A percentile compares a stretch with the other conserved stretches of the same genome.
Conservation (phyloP, 192 early-diverging fungal genomes). For the Entomortierella parvispora region DNA sequence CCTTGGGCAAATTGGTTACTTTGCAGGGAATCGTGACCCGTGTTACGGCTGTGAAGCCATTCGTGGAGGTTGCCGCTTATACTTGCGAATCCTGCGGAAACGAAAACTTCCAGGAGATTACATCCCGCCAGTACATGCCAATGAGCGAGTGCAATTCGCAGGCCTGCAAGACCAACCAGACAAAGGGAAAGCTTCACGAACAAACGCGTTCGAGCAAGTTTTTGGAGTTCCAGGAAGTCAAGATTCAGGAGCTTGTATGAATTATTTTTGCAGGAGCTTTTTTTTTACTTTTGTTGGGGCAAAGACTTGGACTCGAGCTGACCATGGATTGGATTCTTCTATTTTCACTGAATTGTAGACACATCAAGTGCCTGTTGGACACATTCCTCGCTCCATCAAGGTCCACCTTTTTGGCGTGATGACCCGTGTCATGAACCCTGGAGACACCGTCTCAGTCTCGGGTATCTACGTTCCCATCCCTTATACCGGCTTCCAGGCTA, state of each 20-base stretch:
- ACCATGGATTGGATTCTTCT: background rate
- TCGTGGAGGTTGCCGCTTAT: slow-evolving; percentile 88
- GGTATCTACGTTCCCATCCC: slow-evolving; percentile 94
- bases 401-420: slow-evolving; percentile 86
- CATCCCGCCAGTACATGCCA: slow-evolving; percentile 77
- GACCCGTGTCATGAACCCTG: slow-evolving; percentile 85
- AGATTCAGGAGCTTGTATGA: slow-evolving; percentile 91
- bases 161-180: slow-evolving; percentile 82
- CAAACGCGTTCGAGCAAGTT: slow-evolving; percentile 95
- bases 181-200: slow-evolving; percentile 86
- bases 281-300: background rate
- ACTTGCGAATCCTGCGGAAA: slow-evolving; percentile 93
- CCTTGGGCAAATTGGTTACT: slow-evolving; percentile 87
- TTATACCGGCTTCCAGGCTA: slow-evolving; percentile 90
- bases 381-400: slow-evolving; percentile 97
- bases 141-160: slow-evolving; percentile 82
- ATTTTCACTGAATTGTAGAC: slow-evolving; percentile 60
- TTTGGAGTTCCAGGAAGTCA: slow-evolving; percentile 95
- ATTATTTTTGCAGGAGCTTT: background rate
- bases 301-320: background rate
- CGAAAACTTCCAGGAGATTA: slow-evolving; percentile 96
- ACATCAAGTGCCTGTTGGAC: slow-evolving; percentile 98
- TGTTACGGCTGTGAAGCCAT: slow-evolving; percentile 93
- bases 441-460: slow-evolving; percentile 84
- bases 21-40: slow-evolving; percentile 94